Evolutionary conservation across 176 grass and related monocot species (phyloP), one percentile per base, ranked within the genome.

Genomic region (Echinochloa phyllopogon): DNA sequence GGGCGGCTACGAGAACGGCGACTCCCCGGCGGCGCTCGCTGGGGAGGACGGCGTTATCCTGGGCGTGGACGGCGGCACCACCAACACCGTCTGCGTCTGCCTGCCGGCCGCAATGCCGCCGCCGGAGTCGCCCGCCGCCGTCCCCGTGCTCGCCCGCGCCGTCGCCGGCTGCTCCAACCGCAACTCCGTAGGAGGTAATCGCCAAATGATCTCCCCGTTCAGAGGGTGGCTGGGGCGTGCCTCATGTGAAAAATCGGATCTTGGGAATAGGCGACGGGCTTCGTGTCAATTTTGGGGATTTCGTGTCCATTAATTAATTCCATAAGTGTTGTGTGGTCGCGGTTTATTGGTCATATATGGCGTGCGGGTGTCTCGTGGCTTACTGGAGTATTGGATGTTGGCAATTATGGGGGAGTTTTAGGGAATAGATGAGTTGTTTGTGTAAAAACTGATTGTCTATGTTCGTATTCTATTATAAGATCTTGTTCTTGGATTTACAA

Each of bases 81-180:
- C 93, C 60, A 96, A 78, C 72, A 99, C 96, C 63, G 96, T 99
- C 66, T 99, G 96, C 89, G 96, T 99, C 70, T 99, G 96, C 87
- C 91, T 99, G 70, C 87, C 93, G 11, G 76, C 84, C 44, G 84
- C 79, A 86, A 95, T 88, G 93, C 67, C 72, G 78, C 65, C 73
- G 85, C 85, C 75, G 44, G 86, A 69, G 77, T 58, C 53, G 18
- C 75, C 91, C 60, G 67, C 44, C 72, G 47, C 83, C 83, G 55
- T 95, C 74, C 82, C 90, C 83, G 71, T 95, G 48, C 82, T 99
- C 75, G 90, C 96, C 63, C 93, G 96, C 61, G 89, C 91, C 66
- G 82, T 95, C 44, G 89, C 85, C 51, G 96, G 96, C 66, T 91
- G 93, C 86, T 99, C 96, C 20, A 99, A 99, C 88, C 93, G 89